These are phyloP conservation scores for Nemania sp. DNA, from an alignment of 2,329 filamentous ascomycete genomes.

Conservation along the genomic window DNA sequence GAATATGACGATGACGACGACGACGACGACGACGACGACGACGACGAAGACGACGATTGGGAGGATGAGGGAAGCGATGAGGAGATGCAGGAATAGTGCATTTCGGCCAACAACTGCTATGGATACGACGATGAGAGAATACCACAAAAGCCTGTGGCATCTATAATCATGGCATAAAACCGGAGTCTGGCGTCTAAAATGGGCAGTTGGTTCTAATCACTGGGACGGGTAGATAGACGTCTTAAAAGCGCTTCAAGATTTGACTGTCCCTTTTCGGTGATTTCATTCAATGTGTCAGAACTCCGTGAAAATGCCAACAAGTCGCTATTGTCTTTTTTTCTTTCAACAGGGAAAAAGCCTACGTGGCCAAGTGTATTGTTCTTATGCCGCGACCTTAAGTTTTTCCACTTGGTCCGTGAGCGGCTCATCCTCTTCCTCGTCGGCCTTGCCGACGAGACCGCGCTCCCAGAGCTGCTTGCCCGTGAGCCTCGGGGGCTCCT, in stretches of 20 bases:
- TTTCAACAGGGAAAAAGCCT: background rate
- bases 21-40: conserved; percentile 58
- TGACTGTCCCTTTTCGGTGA: conserved; percentile 18
- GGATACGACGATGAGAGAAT: conserved; percentile 22
- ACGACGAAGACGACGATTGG: conserved; percentile 57
- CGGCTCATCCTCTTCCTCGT: conserved; percentile 65
- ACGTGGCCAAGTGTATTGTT: background rate
- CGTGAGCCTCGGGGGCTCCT: conserved; percentile 73
- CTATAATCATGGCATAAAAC: conserved; percentile 31
- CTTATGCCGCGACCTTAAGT: conserved; percentile 68
- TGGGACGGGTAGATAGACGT: conserved; percentile 19
- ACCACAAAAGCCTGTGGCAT: conserved; percentile 31
- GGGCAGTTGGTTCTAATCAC: conserved; percentile 18
- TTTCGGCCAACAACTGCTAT: background rate
- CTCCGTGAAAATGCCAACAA: conserved; percentile 34
- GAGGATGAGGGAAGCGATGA: conserved; percentile 57
- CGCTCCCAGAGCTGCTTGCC: conserved; percentile 80
- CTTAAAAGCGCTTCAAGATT: conserved; percentile 17
- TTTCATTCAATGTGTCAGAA: conserved; percentile 30
- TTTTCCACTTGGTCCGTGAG: conserved; percentile 67
- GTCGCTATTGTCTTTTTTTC: conserved; percentile 6
- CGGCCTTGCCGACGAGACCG: conserved; percentile 69
- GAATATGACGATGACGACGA: conserved; percentile 60
- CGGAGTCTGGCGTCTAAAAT: conserved; percentile 37
- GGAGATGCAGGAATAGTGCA: conserved; percentile 56